Base-by-base conservation (phyloP, 2,329 filamentous ascomycete species). In the Calcarisporium arbuscula region DNA sequence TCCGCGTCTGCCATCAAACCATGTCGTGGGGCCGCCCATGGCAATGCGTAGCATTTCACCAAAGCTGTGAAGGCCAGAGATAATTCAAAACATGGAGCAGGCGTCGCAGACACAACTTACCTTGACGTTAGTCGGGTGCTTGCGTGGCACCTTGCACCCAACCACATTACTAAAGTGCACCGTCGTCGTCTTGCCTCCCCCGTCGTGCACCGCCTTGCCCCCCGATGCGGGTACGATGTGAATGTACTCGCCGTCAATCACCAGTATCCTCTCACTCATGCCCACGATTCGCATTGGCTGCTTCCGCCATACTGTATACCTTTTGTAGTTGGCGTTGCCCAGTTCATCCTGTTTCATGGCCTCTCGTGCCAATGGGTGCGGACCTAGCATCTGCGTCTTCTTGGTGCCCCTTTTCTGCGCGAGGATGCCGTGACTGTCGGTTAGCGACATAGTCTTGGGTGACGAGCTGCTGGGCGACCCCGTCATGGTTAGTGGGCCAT, bases 241-340 rank as follows among this genome's bases (percentile, higher is more conserved):
- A 42, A 94, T 77, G 56, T 89, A 92, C 55, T 94, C 86, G 40
- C 84, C 84, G 48, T 90, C 85, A 45, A 94, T 85, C 30, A 83
- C 79, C 27, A 92, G 65, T 8, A 86, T 75, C 38, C 84, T 77
- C 48, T 88, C 82, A 40, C 85, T 84, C 50, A 82, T 74, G 5
- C 77, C 80, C 27, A 85, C 80, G 48, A 92, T 82, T 17, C 83
- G 79, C 73, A 92, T 86, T 8, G 83, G 80, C 57, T 89, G 84
- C 58, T 88, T 86, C 43, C 85, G 78, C 65, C 82, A 84, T 12
- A 94, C 85, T 10, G 77, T 79, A 59, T 87, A 92, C 47, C 81
- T 82, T 51, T 85, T 82, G 62, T 85, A 83, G 48, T 70, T 78
- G 27, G 69, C 67, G 38, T 65, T 67, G 43, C 66, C 70, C 31